Base-by-base conservation (phyloP, 306 rosid genomes). In the Phaseolus lunatus region DNA sequence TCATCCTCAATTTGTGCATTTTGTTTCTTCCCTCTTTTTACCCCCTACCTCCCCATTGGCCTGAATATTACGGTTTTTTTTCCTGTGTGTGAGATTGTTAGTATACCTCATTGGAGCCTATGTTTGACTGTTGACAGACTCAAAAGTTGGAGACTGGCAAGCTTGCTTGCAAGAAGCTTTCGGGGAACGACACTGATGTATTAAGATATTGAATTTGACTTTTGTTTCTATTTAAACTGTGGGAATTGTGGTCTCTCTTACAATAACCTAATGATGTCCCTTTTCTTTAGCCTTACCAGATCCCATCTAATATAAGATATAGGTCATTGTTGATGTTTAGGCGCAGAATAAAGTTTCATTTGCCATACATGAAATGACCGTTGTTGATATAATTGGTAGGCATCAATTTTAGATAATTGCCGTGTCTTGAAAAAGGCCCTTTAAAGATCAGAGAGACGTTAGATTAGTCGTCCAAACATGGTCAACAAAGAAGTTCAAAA, bases 151-250 rank as follows among this genome's bases (percentile, higher is more conserved):
- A 64, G 10, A 64, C 9, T 35, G 16, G 26, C 37, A 18, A 35
- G 24, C 15, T 19, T 33, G 45, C 45, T 31, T 31, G 35, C 35
- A 31, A 31, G 7, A 15, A 31, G 67, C 67, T 62, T 5, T 13
- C 41, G 31, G 41, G 4, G 49, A 31, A 5, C 24, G 18, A 8
- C 23, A 7, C 16, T 61, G 67, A 59, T 59, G 65, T 19, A 19
- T 29, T 12, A 62, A 62, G 23, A 29, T 29, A 62, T 62, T 62
- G 67, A 59, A 14, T 59, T 22, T 10, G 67, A 62, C 23, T 31
- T 62, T 0, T 62, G 4, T 7, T 62, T 62, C 43, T 14, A 31
- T 59, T 59, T 57, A 3, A 12, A 56, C 31, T 23, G 62, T 26
- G 16, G 7, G 15, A n/a, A 9, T 62, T n/a, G 18, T 62, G 3